Evolutionary conservation across 2,329 filamentous ascomycete genomes (phyloP).

Genomic region (Fonsecaea pedrosoi): DNA sequence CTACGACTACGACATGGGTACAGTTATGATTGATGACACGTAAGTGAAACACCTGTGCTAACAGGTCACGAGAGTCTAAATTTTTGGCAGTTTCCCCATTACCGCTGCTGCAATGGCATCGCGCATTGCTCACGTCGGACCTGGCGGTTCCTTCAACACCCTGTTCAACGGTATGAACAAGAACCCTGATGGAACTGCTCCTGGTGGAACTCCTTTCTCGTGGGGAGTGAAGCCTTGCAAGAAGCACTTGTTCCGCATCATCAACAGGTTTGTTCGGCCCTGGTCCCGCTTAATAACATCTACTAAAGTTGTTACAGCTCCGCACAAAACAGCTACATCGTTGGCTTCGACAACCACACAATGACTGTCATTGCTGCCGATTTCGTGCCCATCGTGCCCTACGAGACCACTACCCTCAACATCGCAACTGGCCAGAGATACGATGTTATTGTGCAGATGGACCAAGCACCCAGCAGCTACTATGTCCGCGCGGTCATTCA

Average conservation of each 20-base stretch:
- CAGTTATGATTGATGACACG: slow-evolving; percentile 40
- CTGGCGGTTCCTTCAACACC: slow-evolving; percentile 37
- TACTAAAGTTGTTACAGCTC: slow-evolving; percentile 43
- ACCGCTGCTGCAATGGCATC: slow-evolving; percentile 29
- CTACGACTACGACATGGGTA: slow-evolving; percentile 40
- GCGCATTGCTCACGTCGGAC: slow-evolving; percentile 36
- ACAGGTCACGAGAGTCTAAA: slow-evolving; percentile 9
- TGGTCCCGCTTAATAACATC: neutral
- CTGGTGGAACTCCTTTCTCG: slow-evolving; percentile 32
- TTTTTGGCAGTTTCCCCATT: slow-evolving; percentile 40
- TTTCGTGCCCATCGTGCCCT: slow-evolving; percentile 38
- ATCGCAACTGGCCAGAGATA: slow-evolving; percentile 53
- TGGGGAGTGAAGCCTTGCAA: slow-evolving; percentile 42
- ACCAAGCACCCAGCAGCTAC: slow-evolving; percentile 34
- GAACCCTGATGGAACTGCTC: slow-evolving; percentile 29
- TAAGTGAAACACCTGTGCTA: slow-evolving; percentile 9
- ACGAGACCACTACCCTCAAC: slow-evolving; percentile 47
- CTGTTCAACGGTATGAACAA: slow-evolving; percentile 41
- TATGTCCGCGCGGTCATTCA: slow-evolving; percentile 39
- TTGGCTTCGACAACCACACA: slow-evolving; percentile 61
- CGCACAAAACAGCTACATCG: slow-evolving; percentile 59
- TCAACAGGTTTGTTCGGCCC: slow-evolving; percentile 41
- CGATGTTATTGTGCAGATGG: slow-evolving; percentile 44
- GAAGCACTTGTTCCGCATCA: slow-evolving; percentile 46
- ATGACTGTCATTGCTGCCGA: slow-evolving; percentile 56